phyloP scores from a whole-genome alignment of 2,329 filamentous ascomycete genomes.

The Peltaster fructicola region DNA sequence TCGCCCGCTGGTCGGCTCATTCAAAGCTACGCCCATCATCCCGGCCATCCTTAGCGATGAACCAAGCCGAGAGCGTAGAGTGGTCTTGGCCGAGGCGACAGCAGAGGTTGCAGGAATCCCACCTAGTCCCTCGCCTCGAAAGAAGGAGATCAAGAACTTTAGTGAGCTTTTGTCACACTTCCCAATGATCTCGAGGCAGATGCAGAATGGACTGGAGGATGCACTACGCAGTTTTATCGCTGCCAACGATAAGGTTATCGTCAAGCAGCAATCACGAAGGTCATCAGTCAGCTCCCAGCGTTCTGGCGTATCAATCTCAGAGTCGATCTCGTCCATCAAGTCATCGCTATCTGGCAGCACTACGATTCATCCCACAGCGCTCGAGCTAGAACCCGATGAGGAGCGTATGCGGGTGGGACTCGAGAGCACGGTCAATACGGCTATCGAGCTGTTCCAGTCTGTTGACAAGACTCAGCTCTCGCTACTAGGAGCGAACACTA shows the following conservation, averaged over 20 bases:
- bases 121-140: slow-evolving; percentile 29
- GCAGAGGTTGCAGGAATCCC: background rate
- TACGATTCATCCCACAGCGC: slow-evolving; percentile 31
- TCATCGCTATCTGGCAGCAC: slow-evolving; percentile 21
- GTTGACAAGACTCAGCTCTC: slow-evolving; percentile 94
- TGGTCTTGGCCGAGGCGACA: slow-evolving; percentile 14
- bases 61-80: slow-evolving; percentile 17
- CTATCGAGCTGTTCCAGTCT: slow-evolving; percentile 87
- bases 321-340: slow-evolving; percentile 18
- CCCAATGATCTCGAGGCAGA: slow-evolving; percentile 87
- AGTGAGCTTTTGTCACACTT: slow-evolving; percentile 80
- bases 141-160: slow-evolving; percentile 81
- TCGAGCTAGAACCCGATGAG: slow-evolving; percentile 74
- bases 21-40: slow-evolving; percentile 56
- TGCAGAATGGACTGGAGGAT: slow-evolving; percentile 80
- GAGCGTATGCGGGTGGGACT: slow-evolving; percentile 74
- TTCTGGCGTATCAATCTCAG: slow-evolving; percentile 17
- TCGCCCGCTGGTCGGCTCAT: slow-evolving; percentile 64
- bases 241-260: slow-evolving; percentile 70
- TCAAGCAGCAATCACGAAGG: slow-evolving; percentile 23
- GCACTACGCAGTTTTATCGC: slow-evolving; percentile 78
- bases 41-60: slow-evolving; percentile 37
- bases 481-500: slow-evolving; percentile 76
- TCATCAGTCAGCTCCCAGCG: slow-evolving; percentile 19
- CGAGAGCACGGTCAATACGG: slow-evolving; percentile 80